Evolutionary conservation across 768 basidiomycete species (phyloP).

Genomic region (Xerocomellus intermedius): DNA sequence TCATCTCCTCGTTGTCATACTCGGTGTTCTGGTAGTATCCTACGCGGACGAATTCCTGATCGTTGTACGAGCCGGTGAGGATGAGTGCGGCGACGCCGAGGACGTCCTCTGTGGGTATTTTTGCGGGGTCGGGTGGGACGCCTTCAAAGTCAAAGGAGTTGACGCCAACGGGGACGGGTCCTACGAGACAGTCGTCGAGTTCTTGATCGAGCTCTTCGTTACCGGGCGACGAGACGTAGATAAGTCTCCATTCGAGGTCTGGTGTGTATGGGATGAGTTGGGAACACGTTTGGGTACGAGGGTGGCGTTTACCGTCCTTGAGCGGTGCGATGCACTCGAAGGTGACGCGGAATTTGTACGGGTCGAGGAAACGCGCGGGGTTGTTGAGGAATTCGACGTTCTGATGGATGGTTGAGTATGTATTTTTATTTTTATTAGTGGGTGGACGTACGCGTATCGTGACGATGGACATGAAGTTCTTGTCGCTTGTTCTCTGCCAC

Average conservation of each 20-base stretch:
- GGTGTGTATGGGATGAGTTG: not conserved
- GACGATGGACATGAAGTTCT: conserved; percentile 57
- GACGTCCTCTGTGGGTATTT: conserved; percentile 87
- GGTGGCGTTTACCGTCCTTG: conserved; percentile 64
- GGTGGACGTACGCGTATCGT: conserved; percentile 56
- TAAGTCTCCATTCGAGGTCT: conserved; percentile 99
- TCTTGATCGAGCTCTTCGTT: conserved; percentile 94
- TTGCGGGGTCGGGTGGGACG: conserved; percentile 74
- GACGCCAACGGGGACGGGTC: conserved; percentile 94
- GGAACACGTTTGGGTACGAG: not conserved
- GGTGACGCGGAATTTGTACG: conserved; percentile 91
- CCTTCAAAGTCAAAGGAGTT: conserved; percentile 98
- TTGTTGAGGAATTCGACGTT: conserved; percentile 92
- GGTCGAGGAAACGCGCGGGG: conserved; percentile 87
- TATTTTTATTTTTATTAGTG: accelerated
- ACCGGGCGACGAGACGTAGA: conserved; percentile 93
- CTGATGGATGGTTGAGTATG: conserved; percentile 35
- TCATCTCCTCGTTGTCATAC: conserved; percentile 94
- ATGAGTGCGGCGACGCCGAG: conserved; percentile 97
- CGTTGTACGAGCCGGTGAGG: conserved; percentile 91
- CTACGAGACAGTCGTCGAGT: conserved; percentile 95
- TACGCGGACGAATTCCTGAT: conserved; percentile 98
- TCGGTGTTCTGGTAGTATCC: conserved; percentile 99
- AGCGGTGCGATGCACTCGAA: conserved; percentile 95
- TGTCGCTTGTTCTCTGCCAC: not conserved